These are phyloP conservation scores for Phytopythium oedochilum DNA, from an alignment of 352 stramenopile genomes.

Conservation along the genomic window DNA sequence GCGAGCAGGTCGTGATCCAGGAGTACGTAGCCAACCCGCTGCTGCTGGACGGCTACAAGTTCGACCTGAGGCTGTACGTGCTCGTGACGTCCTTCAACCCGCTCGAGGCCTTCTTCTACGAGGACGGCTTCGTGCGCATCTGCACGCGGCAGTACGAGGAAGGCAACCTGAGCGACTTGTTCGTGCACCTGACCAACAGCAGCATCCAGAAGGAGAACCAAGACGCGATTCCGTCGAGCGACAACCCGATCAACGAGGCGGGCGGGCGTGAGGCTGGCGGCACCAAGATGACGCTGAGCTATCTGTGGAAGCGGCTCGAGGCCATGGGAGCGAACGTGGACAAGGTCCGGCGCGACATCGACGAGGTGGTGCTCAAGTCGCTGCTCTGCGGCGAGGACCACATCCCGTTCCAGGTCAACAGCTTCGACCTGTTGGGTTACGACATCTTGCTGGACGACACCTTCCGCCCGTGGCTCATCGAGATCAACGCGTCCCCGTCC, in stretches of 20 bases:
- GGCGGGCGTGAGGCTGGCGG: slow-evolving; percentile 45
- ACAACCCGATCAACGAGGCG: slow-evolving; percentile 24
- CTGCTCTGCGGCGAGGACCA: slow-evolving; percentile 85
- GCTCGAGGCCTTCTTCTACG: slow-evolving; percentile 92
- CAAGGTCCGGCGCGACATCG: slow-evolving; percentile 61
- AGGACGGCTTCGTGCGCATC: slow-evolving; percentile 91
- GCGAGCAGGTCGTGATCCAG: slow-evolving; percentile 85
- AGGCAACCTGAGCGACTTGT: slow-evolving; percentile 69
- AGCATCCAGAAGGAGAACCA: slow-evolving; percentile 90
- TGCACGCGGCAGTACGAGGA: slow-evolving; percentile 83
- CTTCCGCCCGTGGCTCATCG: slow-evolving; percentile 92
- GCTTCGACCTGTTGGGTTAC: slow-evolving; percentile 95
- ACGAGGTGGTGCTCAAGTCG: slow-evolving; percentile 83
- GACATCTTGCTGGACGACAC: slow-evolving; percentile 91
- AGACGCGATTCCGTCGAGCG: slow-evolving; percentile 32
- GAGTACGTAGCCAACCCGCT: slow-evolving; percentile 88
- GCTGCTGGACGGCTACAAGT: slow-evolving; percentile 90
- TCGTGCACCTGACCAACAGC: slow-evolving; percentile 95
- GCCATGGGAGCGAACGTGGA: slow-evolving; percentile 63
- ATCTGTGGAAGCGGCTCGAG: slow-evolving; percentile 68
- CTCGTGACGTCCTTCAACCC: slow-evolving; percentile 92
- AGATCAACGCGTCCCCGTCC: slow-evolving; percentile 94
- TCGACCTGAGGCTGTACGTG: slow-evolving; percentile 92
- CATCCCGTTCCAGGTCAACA: slow-evolving; percentile 89
- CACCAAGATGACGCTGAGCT: slow-evolving; percentile 81